Conservation (phyloP, 2,329 filamentous ascomycete genomes). For the Ophiostoma populinum region DNA sequence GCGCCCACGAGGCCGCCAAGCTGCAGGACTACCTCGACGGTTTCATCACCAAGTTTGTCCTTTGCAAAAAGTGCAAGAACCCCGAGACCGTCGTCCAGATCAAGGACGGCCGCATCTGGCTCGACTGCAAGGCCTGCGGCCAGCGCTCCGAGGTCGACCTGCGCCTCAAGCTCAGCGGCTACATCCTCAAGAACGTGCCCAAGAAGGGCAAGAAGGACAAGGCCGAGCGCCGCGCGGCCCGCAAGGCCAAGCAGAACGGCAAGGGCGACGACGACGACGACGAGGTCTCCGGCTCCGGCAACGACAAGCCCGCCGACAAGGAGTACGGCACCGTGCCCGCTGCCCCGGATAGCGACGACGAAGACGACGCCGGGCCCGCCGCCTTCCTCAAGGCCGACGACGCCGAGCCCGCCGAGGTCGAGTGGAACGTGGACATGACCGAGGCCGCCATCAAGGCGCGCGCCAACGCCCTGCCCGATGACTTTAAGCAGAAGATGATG, state of each 20-base stretch:
- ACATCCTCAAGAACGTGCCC: constrained; percentile 90
- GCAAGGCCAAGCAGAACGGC: constrained; percentile 68
- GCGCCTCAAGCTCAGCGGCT: constrained; percentile 88
- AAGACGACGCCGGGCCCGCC: constrained; percentile 21
- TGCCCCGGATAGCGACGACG: constrained; percentile 44
- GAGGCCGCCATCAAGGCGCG: constrained; percentile 90
- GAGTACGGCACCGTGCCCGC: constrained; percentile 32
- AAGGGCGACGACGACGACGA: constrained; percentile 43
- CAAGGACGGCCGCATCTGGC: constrained; percentile 79
- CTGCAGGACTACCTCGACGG: constrained; percentile 96
- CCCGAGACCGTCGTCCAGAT: constrained; percentile 92
- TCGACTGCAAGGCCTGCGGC: constrained; percentile 98
- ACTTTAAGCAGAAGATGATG: constrained; percentile 83
- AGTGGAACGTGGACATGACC: constrained; percentile 95
- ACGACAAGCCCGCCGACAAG: constrained; percentile 29
- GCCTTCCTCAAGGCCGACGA: constrained; percentile 26
- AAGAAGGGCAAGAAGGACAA: constrained; percentile 97
- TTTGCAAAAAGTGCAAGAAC: constrained; percentile 99
- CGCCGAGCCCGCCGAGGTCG: constrained; percentile 55
- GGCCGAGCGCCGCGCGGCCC: constrained; percentile 76
- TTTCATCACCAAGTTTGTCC: constrained; percentile 96
- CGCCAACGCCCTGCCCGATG: constrained; percentile 79
- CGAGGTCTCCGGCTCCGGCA: constrained; percentile 29
- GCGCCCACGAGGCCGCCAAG: constrained; percentile 85
- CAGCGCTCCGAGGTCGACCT: constrained; percentile 82